Evolutionary conservation across 345 rosid genomes (phyloP).

Genomic region (Jatropha curcas): DNA sequence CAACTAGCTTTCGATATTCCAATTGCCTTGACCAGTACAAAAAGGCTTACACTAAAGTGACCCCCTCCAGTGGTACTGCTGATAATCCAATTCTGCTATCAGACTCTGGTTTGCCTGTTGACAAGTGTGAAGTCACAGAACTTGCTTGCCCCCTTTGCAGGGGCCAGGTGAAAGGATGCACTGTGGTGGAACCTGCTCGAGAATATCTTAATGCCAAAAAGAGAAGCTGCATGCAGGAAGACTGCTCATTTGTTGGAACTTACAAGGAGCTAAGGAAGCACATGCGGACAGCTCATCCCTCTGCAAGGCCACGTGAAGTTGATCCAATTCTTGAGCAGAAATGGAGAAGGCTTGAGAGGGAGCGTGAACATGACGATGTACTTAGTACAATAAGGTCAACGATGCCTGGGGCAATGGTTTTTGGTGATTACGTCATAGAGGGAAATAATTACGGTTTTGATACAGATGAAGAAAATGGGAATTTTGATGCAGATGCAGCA

Average conservation of each 20-base stretch:
- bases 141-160: slow-evolving; percentile 94
- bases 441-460: slow-evolving; percentile 54
- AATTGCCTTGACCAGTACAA: slow-evolving; percentile 94
- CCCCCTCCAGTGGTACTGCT: slow-evolving; percentile 35
- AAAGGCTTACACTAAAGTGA: slow-evolving; percentile 71
- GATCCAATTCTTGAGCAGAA: slow-evolving; percentile 83
- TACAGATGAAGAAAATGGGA: slow-evolving; percentile 44
- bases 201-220: slow-evolving; percentile 66
- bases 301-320: slow-evolving; percentile 72
- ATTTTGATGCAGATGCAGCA: slow-evolving; percentile 30
- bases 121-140: slow-evolving; percentile 56
- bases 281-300: slow-evolving; percentile 76
- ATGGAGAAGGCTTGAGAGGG: slow-evolving; percentile 79
- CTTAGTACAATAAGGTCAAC: slow-evolving; percentile 80
- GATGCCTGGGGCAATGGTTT: slow-evolving; percentile 85
- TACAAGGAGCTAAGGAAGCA: slow-evolving; percentile 93
- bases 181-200: slow-evolving; percentile 86
- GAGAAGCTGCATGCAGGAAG: slow-evolving; percentile 95
- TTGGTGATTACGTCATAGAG: slow-evolving; percentile 84
- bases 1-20: slow-evolving; percentile 90
- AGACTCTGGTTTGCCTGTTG: slow-evolving; percentile 36
- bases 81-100: slow-evolving; percentile 33
- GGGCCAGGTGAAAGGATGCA: slow-evolving; percentile 98
- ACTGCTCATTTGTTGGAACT: slow-evolving; percentile 67
- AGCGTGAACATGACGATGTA: slow-evolving; percentile 69